Base-by-base conservation (phyloP, 208 protist species). In the Porcisia hertigi region DNA sequence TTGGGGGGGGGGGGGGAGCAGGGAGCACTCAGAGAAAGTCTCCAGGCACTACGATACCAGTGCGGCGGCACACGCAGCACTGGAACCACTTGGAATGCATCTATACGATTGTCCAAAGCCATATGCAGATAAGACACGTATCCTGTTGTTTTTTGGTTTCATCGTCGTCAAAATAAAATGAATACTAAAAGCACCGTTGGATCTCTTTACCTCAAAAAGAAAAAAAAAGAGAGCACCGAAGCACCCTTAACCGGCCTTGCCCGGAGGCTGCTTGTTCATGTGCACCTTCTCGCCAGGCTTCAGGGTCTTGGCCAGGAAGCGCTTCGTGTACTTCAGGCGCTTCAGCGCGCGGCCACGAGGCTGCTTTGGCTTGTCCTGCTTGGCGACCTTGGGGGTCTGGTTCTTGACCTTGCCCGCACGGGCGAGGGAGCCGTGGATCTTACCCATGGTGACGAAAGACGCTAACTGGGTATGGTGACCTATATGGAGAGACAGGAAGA, bases 341-440 rank as follows among this genome's bases (percentile, higher is more conserved):
- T 98, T 98, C 89, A 99, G 98, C 52, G 97, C 97, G 81, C 98
- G 98, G 77, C 98, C 98, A 75, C 92, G 92, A 58, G 94, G 88
- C 82, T 93, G 87, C 92, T 98, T 98, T 76, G 95, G 90, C 94
- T 99, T 98, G 86, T 99, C 98, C 85, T 94, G 79, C 79, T 98
- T 97, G 80, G 86, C 86, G 62, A 99, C 97, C 88, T 99, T 99
- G 81, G 98, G 98, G 80, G 98, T 99, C 93, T 99, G 97, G 88
- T 98, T 98, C 86, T 97, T 96, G 80, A 99, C 98, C 94, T 99
- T 99, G 92, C 98, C 98, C 82, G 98, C 98, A 94, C 98, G 98
- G 79, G 98, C 96, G 73, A 99, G 94, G 77, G 97, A 98, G 81
- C 98, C 98, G 98, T 99, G 98, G 75, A 99, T 98, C 91, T 99